A percentile compares a stretch with the other conserved stretches of the same genome.
These are phyloP conservation scores for Fistulinella prunicolor DNA, from an alignment of 768 basidiomycete genomes.

Conservation along the genomic window DNA sequence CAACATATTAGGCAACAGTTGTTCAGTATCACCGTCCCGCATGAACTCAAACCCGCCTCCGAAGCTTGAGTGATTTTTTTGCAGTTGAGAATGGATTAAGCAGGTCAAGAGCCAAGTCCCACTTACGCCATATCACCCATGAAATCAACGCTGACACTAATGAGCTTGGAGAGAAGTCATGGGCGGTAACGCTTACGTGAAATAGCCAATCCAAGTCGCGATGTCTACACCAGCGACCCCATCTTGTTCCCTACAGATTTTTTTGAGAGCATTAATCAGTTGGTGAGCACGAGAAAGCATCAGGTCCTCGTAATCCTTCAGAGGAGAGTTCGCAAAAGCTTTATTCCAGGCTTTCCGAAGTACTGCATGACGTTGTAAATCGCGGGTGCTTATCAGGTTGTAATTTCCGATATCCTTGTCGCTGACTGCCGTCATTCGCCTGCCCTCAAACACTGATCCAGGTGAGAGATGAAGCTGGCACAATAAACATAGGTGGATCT, in stretches of 20 bases:
- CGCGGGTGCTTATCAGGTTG: slow-evolving; percentile 17
- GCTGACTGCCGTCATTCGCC: slow-evolving; percentile 18
- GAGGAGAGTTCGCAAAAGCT: slow-evolving; percentile 28
- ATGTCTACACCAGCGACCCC: slow-evolving; percentile 10
- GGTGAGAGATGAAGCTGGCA: background rate
- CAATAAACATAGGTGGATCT: slow-evolving; percentile 10
- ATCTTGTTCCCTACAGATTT: slow-evolving; percentile 12
- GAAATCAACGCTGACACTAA: slow-evolving; percentile 20
- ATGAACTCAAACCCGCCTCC: slow-evolving; percentile 38
- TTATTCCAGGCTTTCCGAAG: slow-evolving; percentile 31
- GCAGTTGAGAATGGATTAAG: background rate
- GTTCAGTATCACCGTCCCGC: slow-evolving; percentile 34
- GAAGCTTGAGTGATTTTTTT: slow-evolving; percentile 29
- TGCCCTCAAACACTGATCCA: slow-evolving; percentile 20
- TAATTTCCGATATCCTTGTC: slow-evolving; percentile 8
- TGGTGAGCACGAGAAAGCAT: slow-evolving; percentile 23
- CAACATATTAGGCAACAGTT: slow-evolving; percentile 29
- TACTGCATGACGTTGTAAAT: slow-evolving; percentile 20
- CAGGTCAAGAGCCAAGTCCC: background rate
- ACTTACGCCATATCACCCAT: slow-evolving; percentile 31
- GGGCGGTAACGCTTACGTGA: slow-evolving; percentile 15
- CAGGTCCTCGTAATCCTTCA: slow-evolving; percentile 27
- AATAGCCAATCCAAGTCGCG: slow-evolving; percentile 21
- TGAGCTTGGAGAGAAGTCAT: background rate
- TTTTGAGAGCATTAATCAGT: slow-evolving; percentile 11